A percentile compares a stretch with the other conserved stretches of the same genome.
Conservation (phyloP, 176 grass and related monocot species). For the Carex pumila region DNA sequence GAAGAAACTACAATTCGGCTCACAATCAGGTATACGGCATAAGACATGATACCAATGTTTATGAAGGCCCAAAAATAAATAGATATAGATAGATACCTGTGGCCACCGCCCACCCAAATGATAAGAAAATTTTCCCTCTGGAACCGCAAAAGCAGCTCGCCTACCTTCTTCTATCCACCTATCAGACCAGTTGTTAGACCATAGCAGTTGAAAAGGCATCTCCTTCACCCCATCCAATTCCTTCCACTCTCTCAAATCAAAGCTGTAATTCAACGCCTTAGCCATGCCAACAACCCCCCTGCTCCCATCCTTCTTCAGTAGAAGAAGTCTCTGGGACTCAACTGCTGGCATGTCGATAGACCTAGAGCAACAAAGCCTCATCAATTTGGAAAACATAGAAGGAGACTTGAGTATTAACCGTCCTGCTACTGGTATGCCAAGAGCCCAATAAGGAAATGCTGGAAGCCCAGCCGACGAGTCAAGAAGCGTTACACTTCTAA, state of each 20-base stretch:
- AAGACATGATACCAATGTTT: not conserved
- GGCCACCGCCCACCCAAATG: constrained; percentile 79
- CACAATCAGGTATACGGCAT: not conserved
- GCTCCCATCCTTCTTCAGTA: constrained; percentile 34
- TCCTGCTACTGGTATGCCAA: constrained; percentile 49
- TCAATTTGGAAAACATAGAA: constrained; percentile 40
- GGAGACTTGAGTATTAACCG: constrained; percentile 39
- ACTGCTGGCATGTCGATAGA: constrained; percentile 25
- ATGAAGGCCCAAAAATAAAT: not conserved
- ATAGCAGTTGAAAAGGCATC: constrained; percentile 52
- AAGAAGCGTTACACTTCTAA: constrained; percentile 57
- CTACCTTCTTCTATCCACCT: constrained; percentile 80
- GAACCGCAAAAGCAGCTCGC: constrained; percentile 33
- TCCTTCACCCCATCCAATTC: constrained; percentile 32
- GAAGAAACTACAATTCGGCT: not conserved
- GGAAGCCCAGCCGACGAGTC: constrained; percentile 37
- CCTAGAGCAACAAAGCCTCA: constrained; percentile 63
- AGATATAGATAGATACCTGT: constrained; percentile 38
- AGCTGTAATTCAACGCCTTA: constrained; percentile 70
- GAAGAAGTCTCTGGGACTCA: constrained; percentile 41
- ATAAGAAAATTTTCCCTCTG: constrained; percentile 45
- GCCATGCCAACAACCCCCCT: constrained; percentile 40
- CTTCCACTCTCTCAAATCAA: constrained; percentile 67
- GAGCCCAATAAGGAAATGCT: constrained; percentile 61
- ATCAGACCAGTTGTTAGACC: constrained; percentile 79